A percentile compares a stretch with the other conserved stretches of the same genome.
Conservation (phyloP, 805 yeast genomes). For the Barnettozyma siamensis region DNA sequence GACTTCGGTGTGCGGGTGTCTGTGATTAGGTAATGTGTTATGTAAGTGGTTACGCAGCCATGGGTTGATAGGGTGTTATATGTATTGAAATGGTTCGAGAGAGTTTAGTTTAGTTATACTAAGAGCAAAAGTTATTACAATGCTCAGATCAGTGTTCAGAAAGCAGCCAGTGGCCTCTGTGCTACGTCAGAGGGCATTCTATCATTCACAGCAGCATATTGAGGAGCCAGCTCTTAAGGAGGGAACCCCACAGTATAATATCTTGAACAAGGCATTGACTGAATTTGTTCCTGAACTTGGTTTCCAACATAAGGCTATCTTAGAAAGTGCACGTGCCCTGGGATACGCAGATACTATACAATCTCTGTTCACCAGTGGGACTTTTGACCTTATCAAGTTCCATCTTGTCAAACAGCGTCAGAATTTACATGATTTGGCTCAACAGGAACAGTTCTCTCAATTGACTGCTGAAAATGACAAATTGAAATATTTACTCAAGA, state of each 20-base stretch:
- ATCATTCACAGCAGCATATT: constrained; percentile 28
- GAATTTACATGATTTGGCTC: constrained; percentile 32
- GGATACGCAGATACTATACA: constrained; percentile 47
- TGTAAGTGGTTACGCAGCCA: no score
- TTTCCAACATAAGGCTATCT: constrained; percentile 42
- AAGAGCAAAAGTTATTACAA: no score
- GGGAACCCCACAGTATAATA: constrained; percentile 34
- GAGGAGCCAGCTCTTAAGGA: constrained; percentile 18
- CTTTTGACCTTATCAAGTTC: constrained; percentile 48
- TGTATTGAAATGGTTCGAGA: no score
- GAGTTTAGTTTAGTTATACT: no score
- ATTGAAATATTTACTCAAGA: constrained; percentile 39
- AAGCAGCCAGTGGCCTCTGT: neutral
- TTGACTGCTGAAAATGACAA: constrained; percentile 36
- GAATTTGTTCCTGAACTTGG: constrained; percentile 45
- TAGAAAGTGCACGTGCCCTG: constrained; percentile 41
- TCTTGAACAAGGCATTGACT: constrained; percentile 33
- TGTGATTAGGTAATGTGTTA: neutral
- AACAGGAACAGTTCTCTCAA: constrained; percentile 25
- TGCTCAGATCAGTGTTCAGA: neutral
- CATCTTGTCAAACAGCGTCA: constrained; percentile 46
- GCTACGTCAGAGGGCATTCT: constrained; percentile 5
- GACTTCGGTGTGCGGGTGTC: neutral
- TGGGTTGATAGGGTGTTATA: no score
- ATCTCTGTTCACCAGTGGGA: constrained; percentile 38